Conservation (phyloP, 805 yeast genomes). For the Sugiyamaella floridensis region DNA sequence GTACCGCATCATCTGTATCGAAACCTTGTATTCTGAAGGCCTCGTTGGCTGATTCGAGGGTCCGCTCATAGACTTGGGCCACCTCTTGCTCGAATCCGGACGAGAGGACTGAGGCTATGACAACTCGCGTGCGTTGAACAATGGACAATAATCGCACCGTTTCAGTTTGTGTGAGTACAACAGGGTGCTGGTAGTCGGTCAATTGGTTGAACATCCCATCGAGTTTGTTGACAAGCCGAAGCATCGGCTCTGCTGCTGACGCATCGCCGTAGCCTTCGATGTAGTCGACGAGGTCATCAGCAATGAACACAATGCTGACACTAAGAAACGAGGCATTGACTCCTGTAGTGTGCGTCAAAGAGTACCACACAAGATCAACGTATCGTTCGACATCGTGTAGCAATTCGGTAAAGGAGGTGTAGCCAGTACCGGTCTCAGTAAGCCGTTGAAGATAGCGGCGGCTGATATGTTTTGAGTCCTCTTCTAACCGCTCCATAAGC, state of each 20-base stretch:
- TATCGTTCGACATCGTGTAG: slow-evolving; percentile 40
- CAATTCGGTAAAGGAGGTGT: slow-evolving; percentile 16
- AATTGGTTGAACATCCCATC: slow-evolving; percentile 38
- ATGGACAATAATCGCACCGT: slow-evolving; percentile 46
- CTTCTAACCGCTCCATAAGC: slow-evolving; percentile 21
- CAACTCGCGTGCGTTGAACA: slow-evolving; percentile 45
- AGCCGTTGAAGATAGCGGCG: slow-evolving; percentile 22
- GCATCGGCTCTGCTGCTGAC: slow-evolving; percentile 29
- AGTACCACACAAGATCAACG: slow-evolving; percentile 55
- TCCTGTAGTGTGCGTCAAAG: slow-evolving; percentile 34
- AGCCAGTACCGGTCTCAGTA: slow-evolving; percentile 12
- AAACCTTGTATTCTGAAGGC: slow-evolving; percentile 10
- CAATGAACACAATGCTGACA: slow-evolving; percentile 33
- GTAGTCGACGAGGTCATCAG: slow-evolving; percentile 63
- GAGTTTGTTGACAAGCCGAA: slow-evolving; percentile 34
- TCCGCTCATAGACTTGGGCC: slow-evolving; percentile 39
- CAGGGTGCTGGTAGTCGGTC: slow-evolving; percentile 32
- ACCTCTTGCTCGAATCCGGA: slow-evolving; percentile 39
- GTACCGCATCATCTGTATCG: not conserved
- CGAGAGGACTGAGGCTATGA: slow-evolving; percentile 32
- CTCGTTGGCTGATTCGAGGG: slow-evolving; percentile 31
- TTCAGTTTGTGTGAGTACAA: slow-evolving; percentile 41
- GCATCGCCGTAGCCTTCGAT: slow-evolving; percentile 35
- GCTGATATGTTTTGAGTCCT: slow-evolving; percentile 16
- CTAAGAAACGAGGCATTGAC: slow-evolving; percentile 53